These are phyloP conservation scores for Tuber microsphaerosporum DNA, from an alignment of 495 filamentous ascomycete genomes.

Conservation along the genomic window DNA sequence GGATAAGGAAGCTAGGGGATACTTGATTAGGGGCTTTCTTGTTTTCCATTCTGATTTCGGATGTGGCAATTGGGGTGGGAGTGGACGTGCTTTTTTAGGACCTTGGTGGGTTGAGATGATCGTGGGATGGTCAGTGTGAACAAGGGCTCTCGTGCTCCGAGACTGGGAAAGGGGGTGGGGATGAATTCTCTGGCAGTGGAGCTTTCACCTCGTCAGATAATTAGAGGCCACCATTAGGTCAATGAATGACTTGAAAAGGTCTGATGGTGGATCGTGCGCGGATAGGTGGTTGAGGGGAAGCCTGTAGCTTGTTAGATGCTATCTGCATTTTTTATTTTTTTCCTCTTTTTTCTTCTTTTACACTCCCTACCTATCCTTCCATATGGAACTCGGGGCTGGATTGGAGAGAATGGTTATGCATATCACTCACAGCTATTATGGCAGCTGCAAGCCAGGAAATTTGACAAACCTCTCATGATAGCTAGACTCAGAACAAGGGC, in stretches of 20 bases:
- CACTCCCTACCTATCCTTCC: not conserved
- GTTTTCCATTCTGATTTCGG: not conserved
- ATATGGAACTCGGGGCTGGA: not conserved
- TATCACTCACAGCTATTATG: not conserved
- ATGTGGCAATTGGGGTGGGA: not conserved
- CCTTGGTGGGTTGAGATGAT: not conserved
- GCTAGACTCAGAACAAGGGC: not conserved
- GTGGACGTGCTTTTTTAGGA: not conserved
- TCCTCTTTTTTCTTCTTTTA: conserved; percentile 1
- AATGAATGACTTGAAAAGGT: not conserved
- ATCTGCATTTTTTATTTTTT: conserved; percentile 2
- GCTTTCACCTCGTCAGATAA: not conserved
- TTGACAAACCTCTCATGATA: not conserved
- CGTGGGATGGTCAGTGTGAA: not conserved
- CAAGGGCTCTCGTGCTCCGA: not conserved
- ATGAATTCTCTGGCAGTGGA: not conserved
- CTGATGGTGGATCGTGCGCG: not conserved
- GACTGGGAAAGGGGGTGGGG: not conserved
- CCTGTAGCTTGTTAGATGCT: not conserved
- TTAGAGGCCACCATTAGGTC: not conserved
- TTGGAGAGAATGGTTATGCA: conserved; percentile 1
- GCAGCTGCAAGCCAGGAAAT: not conserved
- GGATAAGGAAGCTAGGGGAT: not conserved
- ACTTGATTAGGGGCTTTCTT: not conserved
- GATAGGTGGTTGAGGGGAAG: not conserved